These are phyloP conservation scores for Suillus sp. DNA, from an alignment of 768 basidiomycete species.

Conservation along the genomic window DNA sequence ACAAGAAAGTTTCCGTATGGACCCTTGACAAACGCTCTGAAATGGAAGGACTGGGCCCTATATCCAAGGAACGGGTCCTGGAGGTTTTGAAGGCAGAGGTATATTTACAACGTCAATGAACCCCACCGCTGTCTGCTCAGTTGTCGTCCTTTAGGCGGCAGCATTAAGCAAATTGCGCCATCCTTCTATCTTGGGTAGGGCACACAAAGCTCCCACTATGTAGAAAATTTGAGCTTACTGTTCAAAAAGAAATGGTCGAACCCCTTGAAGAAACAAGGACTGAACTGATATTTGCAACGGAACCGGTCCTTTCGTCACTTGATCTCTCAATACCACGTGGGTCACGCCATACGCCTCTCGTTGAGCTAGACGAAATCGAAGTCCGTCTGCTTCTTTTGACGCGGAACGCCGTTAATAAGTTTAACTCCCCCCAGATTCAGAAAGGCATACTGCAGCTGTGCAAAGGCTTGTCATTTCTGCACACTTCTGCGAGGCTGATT, in stretches of 20 bases:
- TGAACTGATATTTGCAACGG: conserved; percentile 92
- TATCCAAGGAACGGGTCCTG: conserved; percentile 71
- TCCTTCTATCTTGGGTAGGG: conserved; percentile 85
- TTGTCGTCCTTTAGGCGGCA: conserved; percentile 58
- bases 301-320: conserved; percentile 83
- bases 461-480: conserved; percentile 88
- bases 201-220: conserved; percentile 8
- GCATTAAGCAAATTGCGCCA: conserved; percentile 85
- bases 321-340: conserved; percentile 73
- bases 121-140: conserved; percentile 3
- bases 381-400: conserved; percentile 41
- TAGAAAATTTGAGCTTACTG: conserved; percentile 12
- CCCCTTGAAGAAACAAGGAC: conserved; percentile 91
- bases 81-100: conserved; percentile 94
- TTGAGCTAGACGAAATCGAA: conserved; percentile 96
- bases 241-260: conserved; percentile 86
- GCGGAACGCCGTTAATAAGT: conserved; percentile 5
- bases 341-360: conserved; percentile 52
- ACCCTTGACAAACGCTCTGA: conserved; percentile 84
- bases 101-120: conserved; percentile 19
- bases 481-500: conserved; percentile 87
- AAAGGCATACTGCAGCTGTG: conserved; percentile 94
- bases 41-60: conserved; percentile 64
- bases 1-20: conserved; percentile 93
- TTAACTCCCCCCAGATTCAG: conserved; percentile 64